Evolutionary conservation across 2,329 filamentous ascomycete genomes (phyloP), one percentile per base, ranked within the genome.

Genomic region (Chaetothyriales sp.): DNA sequence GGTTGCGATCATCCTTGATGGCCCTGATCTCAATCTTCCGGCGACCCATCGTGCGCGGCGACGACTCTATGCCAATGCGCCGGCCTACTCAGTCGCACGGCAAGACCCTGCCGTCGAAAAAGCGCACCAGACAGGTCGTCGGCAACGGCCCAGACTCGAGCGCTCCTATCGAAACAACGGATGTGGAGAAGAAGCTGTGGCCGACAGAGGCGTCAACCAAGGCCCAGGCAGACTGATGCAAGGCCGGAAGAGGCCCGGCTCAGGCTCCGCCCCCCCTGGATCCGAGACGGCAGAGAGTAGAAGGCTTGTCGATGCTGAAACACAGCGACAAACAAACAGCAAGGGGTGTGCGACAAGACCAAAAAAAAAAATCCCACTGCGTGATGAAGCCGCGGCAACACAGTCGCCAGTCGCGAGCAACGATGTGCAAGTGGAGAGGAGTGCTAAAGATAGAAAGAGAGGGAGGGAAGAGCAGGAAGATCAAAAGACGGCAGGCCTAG

Each of bases 21-120:
- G 90, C 88, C 74, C 95, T 95, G 77, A 98, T 97, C 76, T 97
- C 92, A 68, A 98, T 98, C 81, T 98, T 98, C 78, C 92, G 83
- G 70, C 92, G 84, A 69, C 92, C 92, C 92, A 98, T 98, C 50
- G 57, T 71, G 65, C 43, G 46, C 25, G 46, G 1, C 46, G 10
- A 28, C 18, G 28, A 47, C 28, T 18, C 33, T 25, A 33, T 9
- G 46, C 18, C 46, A 33, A 33, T 33, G 46, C 28, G 22, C 28
- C 20, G 46, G 10, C 19, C n/a, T 46, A 15, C 33, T 40, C 33
- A 40, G 29, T 33, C 29, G 29, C 7, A 33, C 29, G 10, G 10
- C 29, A 33, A 13, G 29, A 33, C 33, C 9, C 10, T 40, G 33
- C 33, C 13, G 33, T 15, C 4, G 33, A 40, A 40, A 37, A 40